phyloP scores from a whole-genome alignment of 495 filamentous ascomycete species.

The Lepidopterella palustris region DNA sequence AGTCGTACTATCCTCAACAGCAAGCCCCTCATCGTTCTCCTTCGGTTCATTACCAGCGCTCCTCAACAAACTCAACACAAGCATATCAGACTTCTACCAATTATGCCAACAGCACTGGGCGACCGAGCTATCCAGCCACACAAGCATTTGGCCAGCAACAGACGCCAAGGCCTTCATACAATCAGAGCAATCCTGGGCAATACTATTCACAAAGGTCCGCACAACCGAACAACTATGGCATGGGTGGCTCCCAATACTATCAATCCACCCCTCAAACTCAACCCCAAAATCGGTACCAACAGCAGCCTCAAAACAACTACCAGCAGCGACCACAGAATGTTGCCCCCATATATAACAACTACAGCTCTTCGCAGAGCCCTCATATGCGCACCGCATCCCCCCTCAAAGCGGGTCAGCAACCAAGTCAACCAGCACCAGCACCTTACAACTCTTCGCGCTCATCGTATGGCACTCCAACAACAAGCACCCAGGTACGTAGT shows the following conservation, averaged over 20 bases:
- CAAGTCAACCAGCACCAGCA: neutral
- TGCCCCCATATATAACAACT: conserved; percentile 14
- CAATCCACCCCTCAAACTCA: conserved; percentile 22
- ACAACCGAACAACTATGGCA: conserved; percentile 14
- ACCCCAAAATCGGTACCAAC: conserved; percentile 20
- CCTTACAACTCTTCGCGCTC: conserved; percentile 13
- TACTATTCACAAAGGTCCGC: conserved; percentile 22
- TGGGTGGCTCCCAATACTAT: conserved; percentile 22
- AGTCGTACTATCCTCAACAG: conserved; percentile 31
- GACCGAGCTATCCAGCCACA: conserved; percentile 13
- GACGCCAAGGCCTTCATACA: conserved; percentile 22
- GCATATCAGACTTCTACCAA: conserved; percentile 17
- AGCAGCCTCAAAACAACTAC: conserved; percentile 18
- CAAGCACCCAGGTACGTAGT: conserved; percentile 14
- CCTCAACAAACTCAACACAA: conserved; percentile 15
- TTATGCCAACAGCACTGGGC: conserved; percentile 10
- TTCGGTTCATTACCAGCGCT: conserved; percentile 23
- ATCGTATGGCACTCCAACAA: conserved; percentile 18
- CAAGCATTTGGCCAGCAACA: conserved; percentile 24
- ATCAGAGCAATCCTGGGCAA: conserved; percentile 10
- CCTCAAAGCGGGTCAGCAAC: conserved; percentile 17
- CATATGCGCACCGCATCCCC: conserved; percentile 21
- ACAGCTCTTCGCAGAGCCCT: conserved; percentile 13
- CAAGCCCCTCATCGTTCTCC: conserved; percentile 27
- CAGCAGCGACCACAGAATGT: conserved; percentile 20